Base-by-base conservation (phyloP, 1,139 yeast genomes). In the Hyphopichia burtonii region DNA sequence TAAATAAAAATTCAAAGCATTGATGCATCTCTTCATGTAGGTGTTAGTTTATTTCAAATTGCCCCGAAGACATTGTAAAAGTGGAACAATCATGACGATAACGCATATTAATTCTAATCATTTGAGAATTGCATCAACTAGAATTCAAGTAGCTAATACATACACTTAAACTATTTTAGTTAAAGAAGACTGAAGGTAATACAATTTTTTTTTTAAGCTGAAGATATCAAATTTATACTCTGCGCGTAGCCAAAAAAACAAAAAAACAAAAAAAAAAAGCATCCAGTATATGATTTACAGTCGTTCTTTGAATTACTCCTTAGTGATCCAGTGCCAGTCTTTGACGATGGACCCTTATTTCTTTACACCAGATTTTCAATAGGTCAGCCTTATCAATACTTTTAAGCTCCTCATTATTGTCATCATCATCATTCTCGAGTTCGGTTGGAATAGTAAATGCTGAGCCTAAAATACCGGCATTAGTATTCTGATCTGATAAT, bases 41-140 rank as follows among this genome's bases (percentile, higher is more conserved):
- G 72, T 67, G 73, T 68, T 68, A 50, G 71, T 53, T 67, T 69
- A 68, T 68, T 68, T 68, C 74, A 63, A 47, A 35, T 59, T 56
- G 46, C 53, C 50, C 56, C 69, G 54, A 62, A 46, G n/a, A n/a
- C n/a, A n/a, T n/a, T n/a, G n/a, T n/a, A n/a, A n/a, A n/a, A n/a
- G n/a, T 61, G 66, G 56, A 49, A 45, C 50, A 56, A 58, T 67
- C 72, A 68, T 66, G 74, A 68, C 72, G 71, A 68, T 68, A 68
- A 68, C 74, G 74, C 74, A 67, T 61, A 52, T 51, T 47, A 50
- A 49, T 37, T 50, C 52, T 59, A 59, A 59, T 59, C 64, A 59
- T 59, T 7, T 25, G 28, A n/a, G 19, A 14, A 9, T 15, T 31
- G n/a, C 18, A 31, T 16, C 8, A 14, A 8, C 15, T 14, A 6